Conservation (phyloP, 1,284 basidiomycete genomes). For the Ganoderma lingzhi region DNA sequence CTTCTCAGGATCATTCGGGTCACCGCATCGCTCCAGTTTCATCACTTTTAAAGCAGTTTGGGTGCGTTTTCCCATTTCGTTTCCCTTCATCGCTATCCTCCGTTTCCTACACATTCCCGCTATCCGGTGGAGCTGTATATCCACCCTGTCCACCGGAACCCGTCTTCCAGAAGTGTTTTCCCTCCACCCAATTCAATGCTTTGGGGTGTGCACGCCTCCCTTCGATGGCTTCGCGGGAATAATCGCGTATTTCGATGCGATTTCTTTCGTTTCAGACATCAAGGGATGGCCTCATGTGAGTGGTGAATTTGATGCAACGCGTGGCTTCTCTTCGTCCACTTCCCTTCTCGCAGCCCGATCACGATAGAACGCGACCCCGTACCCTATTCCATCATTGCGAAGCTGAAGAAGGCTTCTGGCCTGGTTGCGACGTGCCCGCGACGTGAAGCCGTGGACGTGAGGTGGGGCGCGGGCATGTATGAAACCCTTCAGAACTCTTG, state of each 20-base stretch:
- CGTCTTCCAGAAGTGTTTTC: not conserved
- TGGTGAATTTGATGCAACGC: not conserved
- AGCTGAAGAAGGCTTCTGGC: not conserved
- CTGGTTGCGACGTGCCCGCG: not conserved
- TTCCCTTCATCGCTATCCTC: not conserved
- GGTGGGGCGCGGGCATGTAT: not conserved
- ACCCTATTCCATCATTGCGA: not conserved
- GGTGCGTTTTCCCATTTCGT: conserved; percentile 51
- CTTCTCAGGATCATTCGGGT: conserved; percentile 25
- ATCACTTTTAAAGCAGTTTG: conserved; percentile 55
- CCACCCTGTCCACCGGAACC: not conserved
- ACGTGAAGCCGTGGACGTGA: not conserved
- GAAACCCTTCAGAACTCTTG: too few species aligned
- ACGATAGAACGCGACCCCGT: not conserved
- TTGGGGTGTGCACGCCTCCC: not conserved
- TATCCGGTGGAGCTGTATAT: too few species aligned
- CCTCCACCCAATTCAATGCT: not conserved
- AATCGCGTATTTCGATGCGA: too few species aligned
- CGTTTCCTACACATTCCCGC: not conserved
- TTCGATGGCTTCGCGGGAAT: not conserved
- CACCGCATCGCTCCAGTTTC: conserved; percentile 45
- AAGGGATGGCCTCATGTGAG: not conserved
- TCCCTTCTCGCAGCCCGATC: not conserved
- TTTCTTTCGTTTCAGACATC: not conserved
- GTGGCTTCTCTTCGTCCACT: not conserved